These are phyloP conservation scores for Anthracocystis panici-leucophaei DNA, from an alignment of 1,284 basidiomycete genomes.

Conservation along the genomic window DNA sequence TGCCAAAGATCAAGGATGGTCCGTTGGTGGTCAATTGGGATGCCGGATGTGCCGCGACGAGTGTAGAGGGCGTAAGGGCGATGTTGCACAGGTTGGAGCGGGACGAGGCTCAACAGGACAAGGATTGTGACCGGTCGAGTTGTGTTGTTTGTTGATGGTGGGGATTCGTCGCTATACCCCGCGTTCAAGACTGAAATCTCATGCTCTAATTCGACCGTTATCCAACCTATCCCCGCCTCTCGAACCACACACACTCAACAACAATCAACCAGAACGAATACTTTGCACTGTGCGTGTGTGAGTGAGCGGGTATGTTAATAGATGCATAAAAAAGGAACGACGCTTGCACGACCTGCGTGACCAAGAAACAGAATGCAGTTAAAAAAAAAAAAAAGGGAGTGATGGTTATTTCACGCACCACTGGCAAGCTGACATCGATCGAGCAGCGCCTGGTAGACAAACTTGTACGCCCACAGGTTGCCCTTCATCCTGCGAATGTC, in stretches of 20 bases:
- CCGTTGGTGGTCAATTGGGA: conserved; percentile 52
- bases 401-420: neutral
- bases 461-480: conserved; percentile 68
- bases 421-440: conserved; percentile 51
- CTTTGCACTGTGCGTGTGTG: no score
- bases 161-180: no score
- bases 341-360: no score
- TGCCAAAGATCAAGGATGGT: conserved; percentile 48
- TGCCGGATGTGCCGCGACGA: conserved; percentile 31
- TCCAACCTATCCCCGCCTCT: no score
- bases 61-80: conserved; percentile 28
- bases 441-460: conserved; percentile 64
- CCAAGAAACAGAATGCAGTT: no score
- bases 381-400: neutral
- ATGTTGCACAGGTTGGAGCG: conserved; percentile 26
- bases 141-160: conserved; percentile 33
- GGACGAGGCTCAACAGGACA: neutral
- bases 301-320: no score
- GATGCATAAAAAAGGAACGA: no score
- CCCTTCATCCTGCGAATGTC: conserved; percentile 68
- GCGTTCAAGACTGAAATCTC: no score
- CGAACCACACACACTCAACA: no score
- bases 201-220: no score
- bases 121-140: neutral
- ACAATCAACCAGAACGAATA: no score